Evolutionary conservation across 2,329 filamentous ascomycete genomes (phyloP).

Genomic region (Monilinia aucupariae): DNA sequence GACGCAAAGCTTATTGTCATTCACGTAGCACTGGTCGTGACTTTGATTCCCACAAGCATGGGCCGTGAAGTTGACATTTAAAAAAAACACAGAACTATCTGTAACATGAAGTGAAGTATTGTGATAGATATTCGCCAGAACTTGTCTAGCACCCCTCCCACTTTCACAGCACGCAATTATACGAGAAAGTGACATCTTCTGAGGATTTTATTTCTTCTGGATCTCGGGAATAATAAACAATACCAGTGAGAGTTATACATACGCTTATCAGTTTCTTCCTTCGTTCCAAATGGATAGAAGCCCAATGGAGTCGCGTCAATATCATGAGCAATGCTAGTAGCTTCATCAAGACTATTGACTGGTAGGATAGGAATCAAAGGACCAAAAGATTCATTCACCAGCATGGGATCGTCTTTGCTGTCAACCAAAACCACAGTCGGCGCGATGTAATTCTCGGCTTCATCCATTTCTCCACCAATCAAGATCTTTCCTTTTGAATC

Average conservation of each 20-base stretch:
- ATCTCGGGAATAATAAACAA: not conserved
- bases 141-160: not conserved
- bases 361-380: constrained; percentile 83
- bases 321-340: constrained; percentile 73
- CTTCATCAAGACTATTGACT: constrained; percentile 74
- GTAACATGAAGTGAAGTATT: not conserved
- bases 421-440: constrained; percentile 87
- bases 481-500: constrained; percentile 76
- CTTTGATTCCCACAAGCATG: not conserved
- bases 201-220: not conserved
- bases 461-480: constrained; percentile 78
- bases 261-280: constrained; percentile 71
- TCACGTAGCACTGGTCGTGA: not conserved
- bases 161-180: not conserved
- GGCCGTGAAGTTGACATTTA: not conserved
- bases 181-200: not conserved
- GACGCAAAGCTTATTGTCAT: not conserved
- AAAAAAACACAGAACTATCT: not conserved
- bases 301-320: constrained; percentile 80
- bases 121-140: not conserved
- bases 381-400: constrained; percentile 83
- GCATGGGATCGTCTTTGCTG: constrained; percentile 67
- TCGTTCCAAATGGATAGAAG: constrained; percentile 79
- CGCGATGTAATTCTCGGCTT: constrained; percentile 76
- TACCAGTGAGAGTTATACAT: constrained; percentile 29